These are phyloP conservation scores for Aspergillus clavatus DNA, from an alignment of 2,329 filamentous ascomycete species.

Conservation along the genomic window DNA sequence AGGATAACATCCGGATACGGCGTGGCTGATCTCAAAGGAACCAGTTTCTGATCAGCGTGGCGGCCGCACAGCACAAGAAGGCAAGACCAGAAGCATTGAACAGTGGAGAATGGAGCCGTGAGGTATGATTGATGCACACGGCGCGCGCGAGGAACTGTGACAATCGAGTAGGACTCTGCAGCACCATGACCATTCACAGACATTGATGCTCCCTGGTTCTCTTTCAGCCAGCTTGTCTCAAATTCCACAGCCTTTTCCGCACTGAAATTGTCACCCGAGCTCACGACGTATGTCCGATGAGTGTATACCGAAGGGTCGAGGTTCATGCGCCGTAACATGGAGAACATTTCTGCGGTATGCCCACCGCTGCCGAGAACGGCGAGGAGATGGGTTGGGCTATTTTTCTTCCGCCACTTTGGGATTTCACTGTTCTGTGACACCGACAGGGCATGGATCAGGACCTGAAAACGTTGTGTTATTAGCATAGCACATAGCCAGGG, in stretches of 20 bases:
- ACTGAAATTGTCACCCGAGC: constrained; percentile 70
- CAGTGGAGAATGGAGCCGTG: constrained; percentile 65
- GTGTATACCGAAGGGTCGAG: constrained; percentile 45
- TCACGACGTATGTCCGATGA: constrained; percentile 77
- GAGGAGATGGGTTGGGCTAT: constrained; percentile 56
- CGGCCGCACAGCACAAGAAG: constrained; percentile 50
- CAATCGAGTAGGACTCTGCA: constrained; percentile 54
- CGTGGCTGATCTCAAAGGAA: constrained; percentile 20
- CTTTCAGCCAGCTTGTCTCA: constrained; percentile 42
- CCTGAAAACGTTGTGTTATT: constrained; percentile 16
- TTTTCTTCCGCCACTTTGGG: constrained; percentile 26
- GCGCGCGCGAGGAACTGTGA: constrained; percentile 69
- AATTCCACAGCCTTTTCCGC: constrained; percentile 60
- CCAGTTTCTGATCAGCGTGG: constrained; percentile 30
- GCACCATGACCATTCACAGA: constrained; percentile 4
- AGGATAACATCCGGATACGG: constrained; percentile 69
- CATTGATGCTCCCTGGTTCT: constrained; percentile 5
- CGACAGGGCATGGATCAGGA: constrained; percentile 21
- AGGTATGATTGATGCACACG: constrained; percentile 74
- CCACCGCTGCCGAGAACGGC: constrained; percentile 88
- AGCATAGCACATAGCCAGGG: neutral
- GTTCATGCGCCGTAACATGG: constrained; percentile 64
- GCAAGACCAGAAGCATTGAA: constrained; percentile 62
- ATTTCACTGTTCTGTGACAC: constrained; percentile 27
- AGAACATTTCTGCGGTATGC: constrained; percentile 91